Evolutionary conservation across 1,284 basidiomycete genomes (phyloP), one percentile per base, ranked within the genome.

Genomic region (Trichosporon sp.): DNA sequence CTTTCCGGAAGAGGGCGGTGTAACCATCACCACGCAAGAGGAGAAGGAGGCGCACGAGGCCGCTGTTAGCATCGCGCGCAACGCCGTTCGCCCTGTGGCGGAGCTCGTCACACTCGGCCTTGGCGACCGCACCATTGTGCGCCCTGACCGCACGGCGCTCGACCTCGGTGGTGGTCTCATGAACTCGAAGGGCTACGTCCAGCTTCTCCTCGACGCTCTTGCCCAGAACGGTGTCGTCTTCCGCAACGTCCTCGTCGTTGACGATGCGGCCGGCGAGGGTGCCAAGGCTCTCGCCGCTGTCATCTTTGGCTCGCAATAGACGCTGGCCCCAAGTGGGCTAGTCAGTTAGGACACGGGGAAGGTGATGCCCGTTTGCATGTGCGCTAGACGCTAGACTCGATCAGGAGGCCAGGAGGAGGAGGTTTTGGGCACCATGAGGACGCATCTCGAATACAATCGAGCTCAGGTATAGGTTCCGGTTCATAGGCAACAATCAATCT

Each of bases 91-190:
- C 27, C 69, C 73, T 2, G 36, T 78, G 33, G 67, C 75, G 33
- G 65, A 71, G 14, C 71, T 78, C 49, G 67, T 71, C 0, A 60
- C 70, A 29, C 68, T 70, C n/a, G 63, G 72, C 4, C 65, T 78
- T 2, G 77, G 77, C 19, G 77, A 78, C 65, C 52, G 65, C 14
- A 71, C 66, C 1, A 56, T 72, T 29, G 73, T 77, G 31, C 64
- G 69, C 25, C 71, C 73, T 3, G 44, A 63, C n/a, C 56, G 57
- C 21, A 71, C 74, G 2, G 72, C 68, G 0, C 62, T 78, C 52
- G 68, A 69, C 4, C 66, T 78, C 19, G 77, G 77, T 29, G 77
- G 77, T 3, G 77, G 77, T 2, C 62, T 78, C 60, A 73, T 71
- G 74, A 73, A 71, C 69, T 68, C 68, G 32, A 60, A 64, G 16